Base-by-base conservation (phyloP, 2,329 filamentous ascomycete genomes). In the Cladophialophora carrionii region DNA sequence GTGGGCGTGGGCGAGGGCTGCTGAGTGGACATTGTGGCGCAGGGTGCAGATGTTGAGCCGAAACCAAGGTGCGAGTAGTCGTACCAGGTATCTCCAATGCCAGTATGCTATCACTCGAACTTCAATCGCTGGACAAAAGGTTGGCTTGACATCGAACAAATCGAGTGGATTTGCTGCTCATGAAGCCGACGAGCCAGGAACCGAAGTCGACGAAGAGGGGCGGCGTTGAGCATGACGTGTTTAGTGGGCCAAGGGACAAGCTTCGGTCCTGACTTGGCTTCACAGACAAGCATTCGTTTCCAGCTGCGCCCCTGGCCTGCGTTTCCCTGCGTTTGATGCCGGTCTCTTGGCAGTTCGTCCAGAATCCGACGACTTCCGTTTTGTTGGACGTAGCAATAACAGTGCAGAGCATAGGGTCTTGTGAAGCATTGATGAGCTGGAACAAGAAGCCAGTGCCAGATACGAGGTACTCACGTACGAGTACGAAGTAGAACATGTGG, bases 1-100 rank as follows among this genome's bases (percentile, higher is more conserved):
- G 7, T 24, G n/a, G 57, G 31, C n/a, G 46, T 41, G 46, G 32
- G 57, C 14, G 26, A 29, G 26, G 9, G 57, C 9, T 17, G 17
- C 46, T 24, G 32, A 24, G n/a, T 26, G 7, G 57, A 31, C 57
- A 60, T 71, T 74, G 58, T 62, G 52, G 59, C 59, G 59, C 59
- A 62, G 59, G n/a, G 29, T 58, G 56, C 22, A 22, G 17, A 20
- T 31, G 37, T 49, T 41, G 24, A 26, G 56, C 37, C 5, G 32
- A 22, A 53, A 43, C 32, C 57, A 53, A 60, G 57, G 48, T 26
- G 2, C 8, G 26, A 6, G 56, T 43, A 37, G 3, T 37, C 10
- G 12, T 17, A 14, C 5, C 34, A 4, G 26, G 26, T 29, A 29
- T 29, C 26, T 3, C 26, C 26, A 6, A 29, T 3, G 26, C 26